phyloP scores from a whole-genome alignment of 805 yeast species.

The Cyberlindnera suaveolens region DNA sequence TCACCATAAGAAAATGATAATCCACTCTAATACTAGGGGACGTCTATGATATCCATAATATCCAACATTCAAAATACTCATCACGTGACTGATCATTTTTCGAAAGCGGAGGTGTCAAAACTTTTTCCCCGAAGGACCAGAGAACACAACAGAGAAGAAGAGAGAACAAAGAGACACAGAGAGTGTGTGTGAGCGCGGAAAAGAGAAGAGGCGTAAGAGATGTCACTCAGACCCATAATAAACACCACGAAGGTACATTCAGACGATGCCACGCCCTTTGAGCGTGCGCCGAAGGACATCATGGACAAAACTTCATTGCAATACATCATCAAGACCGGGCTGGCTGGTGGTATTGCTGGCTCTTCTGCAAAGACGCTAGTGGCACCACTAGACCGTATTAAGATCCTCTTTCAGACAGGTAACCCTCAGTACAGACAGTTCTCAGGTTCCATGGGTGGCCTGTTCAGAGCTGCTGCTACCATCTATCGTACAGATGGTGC shows the following conservation, averaged over 20 bases:
- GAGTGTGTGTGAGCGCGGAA: too few relatives aligned
- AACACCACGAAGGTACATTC: conserved; percentile 12
- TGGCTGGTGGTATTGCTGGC: conserved; percentile 96
- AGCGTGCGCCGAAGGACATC: conserved; percentile 3
- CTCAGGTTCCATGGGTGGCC: conserved; percentile 75
- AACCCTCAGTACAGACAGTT: conserved; percentile 81
- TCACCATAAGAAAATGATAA: too few relatives aligned
- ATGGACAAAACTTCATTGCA: conserved; percentile 67
- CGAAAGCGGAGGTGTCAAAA: too few relatives aligned
- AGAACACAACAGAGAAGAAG: too few relatives aligned
- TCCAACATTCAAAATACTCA: too few relatives aligned
- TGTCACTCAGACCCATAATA: conserved; percentile 9
- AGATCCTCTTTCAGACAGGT: conserved; percentile 90
- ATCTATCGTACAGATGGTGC: conserved; percentile 69
- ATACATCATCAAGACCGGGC: conserved; percentile 75
- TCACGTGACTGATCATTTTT: too few relatives aligned
- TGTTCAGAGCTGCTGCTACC: conserved; percentile 61
- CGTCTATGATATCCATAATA: too few relatives aligned
- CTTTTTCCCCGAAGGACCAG: too few relatives aligned
- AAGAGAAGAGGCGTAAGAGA: background rate
- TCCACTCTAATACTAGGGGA: too few relatives aligned
- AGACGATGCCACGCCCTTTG: conserved; percentile 18
- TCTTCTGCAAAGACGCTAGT: conserved; percentile 92
- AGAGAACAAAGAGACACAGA: too few relatives aligned
- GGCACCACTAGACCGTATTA: conserved; percentile 93